phyloP scores from a whole-genome alignment of 768 basidiomycete species.

The Mycena filopes region DNA sequence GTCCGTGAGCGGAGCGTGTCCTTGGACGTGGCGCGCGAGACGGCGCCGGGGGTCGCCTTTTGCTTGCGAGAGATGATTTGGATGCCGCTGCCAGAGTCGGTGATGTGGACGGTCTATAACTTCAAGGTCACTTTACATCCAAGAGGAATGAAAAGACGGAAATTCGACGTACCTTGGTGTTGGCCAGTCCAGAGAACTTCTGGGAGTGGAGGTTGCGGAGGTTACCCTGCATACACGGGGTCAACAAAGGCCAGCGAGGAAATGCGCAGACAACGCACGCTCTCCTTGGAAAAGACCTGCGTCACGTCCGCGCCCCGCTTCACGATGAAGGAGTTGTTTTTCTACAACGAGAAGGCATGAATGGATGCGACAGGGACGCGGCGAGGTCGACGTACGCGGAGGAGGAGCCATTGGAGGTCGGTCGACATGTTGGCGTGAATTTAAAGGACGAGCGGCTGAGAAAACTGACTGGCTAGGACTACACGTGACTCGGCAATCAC shows the following conservation, averaged over 20 bases:
- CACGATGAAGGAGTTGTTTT: constrained; percentile 87
- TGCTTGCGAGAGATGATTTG: constrained; percentile 74
- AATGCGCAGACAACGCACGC: constrained; percentile 53
- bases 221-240: constrained; percentile 68
- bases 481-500: too few relatives aligned
- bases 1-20: constrained; percentile 73
- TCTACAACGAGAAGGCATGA: constrained; percentile 53
- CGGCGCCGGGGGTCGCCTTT: constrained; percentile 62
- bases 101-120: constrained; percentile 80
- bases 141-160: too few relatives aligned
- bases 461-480: too few relatives aligned
- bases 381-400: constrained; percentile 70
- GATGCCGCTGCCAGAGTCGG: constrained; percentile 64
- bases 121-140: too few relatives aligned
- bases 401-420: constrained; percentile 95
- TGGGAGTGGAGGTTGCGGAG: constrained; percentile 89
- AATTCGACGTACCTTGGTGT: constrained; percentile 86
- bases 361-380: not conserved
- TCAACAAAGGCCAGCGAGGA: constrained; percentile 26
- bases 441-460: not conserved
- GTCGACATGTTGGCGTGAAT: constrained; percentile 70
- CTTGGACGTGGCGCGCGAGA: constrained; percentile 59
- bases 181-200: constrained; percentile 92
- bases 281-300: constrained; percentile 86
- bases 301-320: constrained; percentile 75